Conservation (phyloP, 805 yeast genomes). For the Geotrichum ghanense region DNA sequence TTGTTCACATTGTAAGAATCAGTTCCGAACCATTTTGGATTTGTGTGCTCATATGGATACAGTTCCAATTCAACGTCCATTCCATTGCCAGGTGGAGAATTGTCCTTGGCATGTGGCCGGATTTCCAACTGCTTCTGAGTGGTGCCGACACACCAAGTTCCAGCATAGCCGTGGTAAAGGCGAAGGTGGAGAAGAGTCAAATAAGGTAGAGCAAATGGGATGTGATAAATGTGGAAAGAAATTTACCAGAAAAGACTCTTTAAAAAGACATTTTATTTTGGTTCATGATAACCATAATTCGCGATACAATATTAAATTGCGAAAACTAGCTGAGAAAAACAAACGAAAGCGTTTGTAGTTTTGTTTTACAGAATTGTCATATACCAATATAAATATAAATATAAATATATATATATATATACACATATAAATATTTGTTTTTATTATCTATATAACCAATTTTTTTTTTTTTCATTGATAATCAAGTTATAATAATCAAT, state of each 20-base stretch:
- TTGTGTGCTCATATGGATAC: constrained; percentile 29
- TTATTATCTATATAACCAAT: too few relatives aligned
- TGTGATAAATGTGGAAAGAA: constrained; percentile 18
- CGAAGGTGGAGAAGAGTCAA: not conserved
- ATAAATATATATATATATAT: too few relatives aligned
- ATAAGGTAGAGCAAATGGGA: not conserved
- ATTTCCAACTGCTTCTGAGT: constrained; percentile 27
- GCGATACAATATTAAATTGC: constrained; percentile 28
- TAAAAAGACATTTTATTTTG: constrained; percentile 26
- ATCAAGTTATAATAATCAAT: too few relatives aligned
- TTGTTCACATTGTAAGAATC: constrained; percentile 29
- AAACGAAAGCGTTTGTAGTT: too few relatives aligned
- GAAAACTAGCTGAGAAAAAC: constrained; percentile 6
- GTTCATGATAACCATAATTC: constrained; percentile 32
- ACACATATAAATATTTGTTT: too few relatives aligned
- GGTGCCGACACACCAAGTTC: constrained; percentile 25
- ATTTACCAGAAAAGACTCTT: constrained; percentile 24
- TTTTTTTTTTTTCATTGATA: too few relatives aligned
- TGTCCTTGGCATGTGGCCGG: constrained; percentile 36
- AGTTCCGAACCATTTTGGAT: constrained; percentile 23
- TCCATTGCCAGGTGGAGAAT: constrained; percentile 23
- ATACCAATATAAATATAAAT: too few relatives aligned
- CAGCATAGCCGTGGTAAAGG: constrained; percentile 18
- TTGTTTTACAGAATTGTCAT: too few relatives aligned
- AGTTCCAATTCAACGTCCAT: constrained; percentile 24